A percentile compares a stretch with the other conserved stretches of the same genome.
phyloP scores from a whole-genome alignment of 306 rosid species.

The Hylodesmum podocarpum region DNA sequence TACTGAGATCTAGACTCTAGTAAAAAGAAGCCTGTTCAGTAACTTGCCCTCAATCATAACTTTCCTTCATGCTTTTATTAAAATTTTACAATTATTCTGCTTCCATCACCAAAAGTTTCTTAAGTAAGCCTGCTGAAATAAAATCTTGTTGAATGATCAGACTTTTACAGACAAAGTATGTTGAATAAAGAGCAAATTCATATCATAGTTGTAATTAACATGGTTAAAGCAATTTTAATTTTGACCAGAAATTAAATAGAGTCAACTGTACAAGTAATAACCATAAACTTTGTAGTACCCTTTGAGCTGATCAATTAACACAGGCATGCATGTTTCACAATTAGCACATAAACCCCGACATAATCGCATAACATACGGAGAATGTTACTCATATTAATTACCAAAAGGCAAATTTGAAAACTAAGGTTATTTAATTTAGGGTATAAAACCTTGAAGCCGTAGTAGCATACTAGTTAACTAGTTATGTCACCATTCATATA shows the following conservation, averaged over 20 bases:
- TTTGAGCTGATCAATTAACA: background rate
- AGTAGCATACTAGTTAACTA: constrained; percentile 25
- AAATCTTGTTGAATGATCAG: background rate
- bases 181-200: background rate
- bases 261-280: background rate
- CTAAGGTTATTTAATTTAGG: background rate
- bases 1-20: too few species aligned
- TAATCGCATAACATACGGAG: constrained; percentile 21
- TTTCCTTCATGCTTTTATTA: background rate
- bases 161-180: background rate
- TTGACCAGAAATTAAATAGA: background rate
- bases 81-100: background rate
- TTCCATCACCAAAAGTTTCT: background rate
- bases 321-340: constrained; percentile 1
- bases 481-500: constrained; percentile 29
- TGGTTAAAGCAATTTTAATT: constrained; percentile 6
- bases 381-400: background rate
- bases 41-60: background rate
- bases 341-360: constrained; percentile 9
- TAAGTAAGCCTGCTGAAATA: background rate
- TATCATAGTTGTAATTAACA: background rate
- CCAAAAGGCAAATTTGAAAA: constrained; percentile 16
- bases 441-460: background rate
- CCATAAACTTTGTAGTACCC: background rate
- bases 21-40: background rate